Evolutionary conservation across 805 yeast genomes (phyloP), one percentile per base, ranked within the genome.

Genomic region (Barnettozyma sucrosica): DNA sequence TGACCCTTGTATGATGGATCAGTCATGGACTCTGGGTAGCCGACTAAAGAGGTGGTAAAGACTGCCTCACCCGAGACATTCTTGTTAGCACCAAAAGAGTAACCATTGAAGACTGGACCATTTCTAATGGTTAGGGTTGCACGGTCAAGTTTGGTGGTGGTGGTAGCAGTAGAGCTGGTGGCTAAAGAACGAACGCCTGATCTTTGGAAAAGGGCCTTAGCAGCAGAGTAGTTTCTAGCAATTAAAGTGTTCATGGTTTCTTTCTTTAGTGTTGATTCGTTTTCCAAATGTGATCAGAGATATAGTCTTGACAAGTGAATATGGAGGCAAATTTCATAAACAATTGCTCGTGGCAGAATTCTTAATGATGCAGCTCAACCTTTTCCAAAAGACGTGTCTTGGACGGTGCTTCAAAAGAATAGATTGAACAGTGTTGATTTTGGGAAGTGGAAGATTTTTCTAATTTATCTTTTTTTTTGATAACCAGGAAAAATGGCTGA

Each of bases 1-100:
- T 93, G 99, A 44, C 99, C 99, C 59, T 82, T 83, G 68, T 93
- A 93, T 7, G 97, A 89, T 34, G 99, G 99, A 68, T 93, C 99
- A 20, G 99, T 93, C 95, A 93, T 89, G 8, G 97, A 87, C 68
- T 93, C 99, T 16, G 99, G 98, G 69, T 93, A 93, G 18, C 99
- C 99, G 11, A 93, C 99, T 67, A 95, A 76, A 7, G 97, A 93
- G 30, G 99, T 95, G 42, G 97, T 89, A 74, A 93, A 93, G 40
- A 95, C 99, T 26, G 97, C 96, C 69, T 93, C 99, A 54, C 99
- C 99, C 50, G 95, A 83, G 52, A 89, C 80, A 54, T 90, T 88
- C 55, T 84, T 85, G 66, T 89, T 81, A 38, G 98, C 96, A 62
- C 99, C 99, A 63, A 93, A 95, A 0, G 98, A 92, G 65, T 80